phyloP scores from a whole-genome alignment of 768 basidiomycete species.

The Boletus pseudopeckii region DNA sequence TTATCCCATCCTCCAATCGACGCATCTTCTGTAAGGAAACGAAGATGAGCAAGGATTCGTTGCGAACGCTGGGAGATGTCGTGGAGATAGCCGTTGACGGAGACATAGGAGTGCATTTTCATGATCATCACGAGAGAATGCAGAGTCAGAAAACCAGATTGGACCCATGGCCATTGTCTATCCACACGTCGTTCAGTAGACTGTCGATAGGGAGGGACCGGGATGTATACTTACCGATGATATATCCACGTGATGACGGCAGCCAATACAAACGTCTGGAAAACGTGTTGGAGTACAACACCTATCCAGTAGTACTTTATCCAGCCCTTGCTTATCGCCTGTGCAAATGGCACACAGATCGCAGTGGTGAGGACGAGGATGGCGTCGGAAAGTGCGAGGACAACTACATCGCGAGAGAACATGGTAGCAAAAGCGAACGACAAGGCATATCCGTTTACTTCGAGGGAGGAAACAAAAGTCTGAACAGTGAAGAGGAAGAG shows the following conservation, averaged over 20 bases:
- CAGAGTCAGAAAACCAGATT: conserved; percentile 84
- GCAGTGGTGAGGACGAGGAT: conserved; percentile 74
- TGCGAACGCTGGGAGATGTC: conserved; percentile 46
- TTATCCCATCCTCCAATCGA: conserved; percentile 63
- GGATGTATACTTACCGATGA: conserved; percentile 50
- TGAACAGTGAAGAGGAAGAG: conserved; percentile 79
- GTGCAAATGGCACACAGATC: conserved; percentile 81
- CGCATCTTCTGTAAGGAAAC: conserved; percentile 39
- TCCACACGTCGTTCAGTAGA: not conserved
- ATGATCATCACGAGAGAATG: conserved; percentile 90
- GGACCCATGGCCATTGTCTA: conserved; percentile 97
- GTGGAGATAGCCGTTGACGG: conserved; percentile 82
- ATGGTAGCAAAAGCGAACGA: conserved; percentile 79
- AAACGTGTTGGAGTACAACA: conserved; percentile 70
- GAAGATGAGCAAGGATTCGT: conserved; percentile 42
- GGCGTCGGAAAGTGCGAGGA: conserved; percentile 80
- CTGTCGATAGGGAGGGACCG: not conserved
- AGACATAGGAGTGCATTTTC: conserved; percentile 95
- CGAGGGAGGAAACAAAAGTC: conserved; percentile 74
- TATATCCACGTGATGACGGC: conserved; percentile 87
- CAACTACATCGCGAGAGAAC: conserved; percentile 82
- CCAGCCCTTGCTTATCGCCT: conserved; percentile 72
- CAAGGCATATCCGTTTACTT: conserved; percentile 74
- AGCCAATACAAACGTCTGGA: conserved; percentile 72
- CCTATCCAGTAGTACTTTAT: conserved; percentile 79